phyloP scores from a whole-genome alignment of 129 eudicot genomes.

The Gnaphalium uliginosum region DNA sequence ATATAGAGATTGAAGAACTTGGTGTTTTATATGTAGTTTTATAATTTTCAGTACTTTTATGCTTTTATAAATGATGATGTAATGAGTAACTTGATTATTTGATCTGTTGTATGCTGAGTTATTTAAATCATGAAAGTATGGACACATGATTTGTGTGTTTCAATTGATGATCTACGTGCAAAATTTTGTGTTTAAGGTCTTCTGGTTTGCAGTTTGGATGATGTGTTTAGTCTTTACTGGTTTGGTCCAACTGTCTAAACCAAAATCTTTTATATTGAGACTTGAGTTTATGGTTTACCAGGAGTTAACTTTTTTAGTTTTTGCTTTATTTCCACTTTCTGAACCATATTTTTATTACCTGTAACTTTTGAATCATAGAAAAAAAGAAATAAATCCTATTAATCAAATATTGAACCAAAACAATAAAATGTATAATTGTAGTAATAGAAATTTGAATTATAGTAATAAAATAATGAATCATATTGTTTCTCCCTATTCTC shows the following conservation, averaged over 20 bases:
- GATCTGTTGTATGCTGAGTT: constrained; percentile 32
- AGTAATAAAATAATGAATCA: too few species aligned
- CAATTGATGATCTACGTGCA: neutral
- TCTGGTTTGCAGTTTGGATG: neutral
- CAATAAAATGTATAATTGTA: too few species aligned
- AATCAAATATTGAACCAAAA: too few species aligned
- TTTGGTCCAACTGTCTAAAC: neutral
- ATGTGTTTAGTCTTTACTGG: neutral
- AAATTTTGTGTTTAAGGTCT: neutral
- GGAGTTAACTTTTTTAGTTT: neutral
- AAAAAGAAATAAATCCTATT: too few species aligned
- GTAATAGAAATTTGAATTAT: too few species aligned
- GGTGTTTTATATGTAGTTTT: constrained; percentile 39
- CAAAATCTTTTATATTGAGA: neutral
- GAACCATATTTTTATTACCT: too few species aligned
- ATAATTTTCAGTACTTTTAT: constrained; percentile 15
- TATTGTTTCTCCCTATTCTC: too few species aligned
- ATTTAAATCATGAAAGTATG: constrained; percentile 8
- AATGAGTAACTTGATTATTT: constrained; percentile 36
- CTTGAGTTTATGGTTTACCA: neutral
- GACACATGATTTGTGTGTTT: constrained; percentile 18
- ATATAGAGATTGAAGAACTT: constrained; percentile 29
- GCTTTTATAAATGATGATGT: constrained; percentile 29
- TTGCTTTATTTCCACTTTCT: neutral
- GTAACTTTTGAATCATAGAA: too few species aligned